These are phyloP conservation scores for Ceratocystis huliohia DNA, from an alignment of 2,329 filamentous ascomycete genomes.

Conservation along the genomic window DNA sequence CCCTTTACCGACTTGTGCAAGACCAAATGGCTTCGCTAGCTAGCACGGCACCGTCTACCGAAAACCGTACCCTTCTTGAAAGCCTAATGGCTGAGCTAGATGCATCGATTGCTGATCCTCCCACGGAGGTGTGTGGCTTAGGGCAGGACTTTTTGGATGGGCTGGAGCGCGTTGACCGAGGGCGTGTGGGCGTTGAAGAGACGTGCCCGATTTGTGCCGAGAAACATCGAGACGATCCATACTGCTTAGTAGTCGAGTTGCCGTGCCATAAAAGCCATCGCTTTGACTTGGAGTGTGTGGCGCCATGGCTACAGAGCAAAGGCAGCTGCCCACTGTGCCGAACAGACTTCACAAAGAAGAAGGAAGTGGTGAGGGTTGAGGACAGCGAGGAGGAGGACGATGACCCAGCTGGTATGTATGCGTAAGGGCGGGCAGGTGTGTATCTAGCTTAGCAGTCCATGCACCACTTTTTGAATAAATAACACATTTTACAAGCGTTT, in stretches of 20 bases:
- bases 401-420: conserved; percentile 40
- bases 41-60: conserved; percentile 35
- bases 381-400: conserved; percentile 41
- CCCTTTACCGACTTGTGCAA: conserved; percentile 45
- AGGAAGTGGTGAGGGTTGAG: conserved; percentile 33
- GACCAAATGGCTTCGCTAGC: conserved; percentile 44
- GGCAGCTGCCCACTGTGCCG: conserved; percentile 53
- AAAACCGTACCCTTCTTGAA: conserved; percentile 40
- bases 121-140: conserved; percentile 41
- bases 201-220: conserved; percentile 52
- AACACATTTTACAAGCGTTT: no score
- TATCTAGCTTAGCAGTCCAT: neutral
- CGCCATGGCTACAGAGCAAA: conserved; percentile 51
- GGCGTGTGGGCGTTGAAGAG: conserved; percentile 38
- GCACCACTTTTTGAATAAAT: no score
- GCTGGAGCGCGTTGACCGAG: conserved; percentile 45
- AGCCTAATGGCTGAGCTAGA: conserved; percentile 38
- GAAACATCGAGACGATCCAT: conserved; percentile 47
- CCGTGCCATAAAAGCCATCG: conserved; percentile 46
- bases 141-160: conserved; percentile 46
- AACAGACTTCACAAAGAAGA: conserved; percentile 46
- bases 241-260: conserved; percentile 50
- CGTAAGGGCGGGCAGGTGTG: conserved; percentile 21
- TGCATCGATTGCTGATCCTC: conserved; percentile 40
- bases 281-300: conserved; percentile 56